These are phyloP conservation scores for Sedum album DNA, from an alignment of 164 flowering plant species.

Conservation along the genomic window DNA sequence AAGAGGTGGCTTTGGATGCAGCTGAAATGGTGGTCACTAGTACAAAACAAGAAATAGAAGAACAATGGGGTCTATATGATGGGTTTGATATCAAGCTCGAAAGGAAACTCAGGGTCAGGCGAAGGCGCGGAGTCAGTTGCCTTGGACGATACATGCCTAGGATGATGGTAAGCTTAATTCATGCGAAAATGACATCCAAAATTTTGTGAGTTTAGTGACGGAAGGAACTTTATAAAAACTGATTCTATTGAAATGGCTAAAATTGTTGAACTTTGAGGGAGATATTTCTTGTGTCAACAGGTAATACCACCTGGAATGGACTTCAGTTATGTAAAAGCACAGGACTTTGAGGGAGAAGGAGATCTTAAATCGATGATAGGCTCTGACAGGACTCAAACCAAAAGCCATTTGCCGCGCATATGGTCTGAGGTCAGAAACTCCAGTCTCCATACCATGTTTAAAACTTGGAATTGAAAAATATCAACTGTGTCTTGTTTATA, in stretches of 20 bases:
- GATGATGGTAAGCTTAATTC: slow-evolving; percentile 80
- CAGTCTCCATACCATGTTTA: too few relatives aligned
- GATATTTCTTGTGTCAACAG: slow-evolving; percentile 20
- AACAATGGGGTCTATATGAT: too few relatives aligned
- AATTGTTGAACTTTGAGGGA: neutral
- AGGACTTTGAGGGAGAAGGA: slow-evolving; percentile 48
- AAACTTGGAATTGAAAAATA: neutral
- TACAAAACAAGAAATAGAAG: slow-evolving; percentile 85
- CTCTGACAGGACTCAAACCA: slow-evolving; percentile 34
- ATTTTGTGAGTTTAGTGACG: too few relatives aligned
- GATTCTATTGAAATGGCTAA: too few relatives aligned
- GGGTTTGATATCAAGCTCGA: too few relatives aligned
- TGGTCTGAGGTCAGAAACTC: slow-evolving; percentile 65
- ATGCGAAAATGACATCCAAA: too few relatives aligned
- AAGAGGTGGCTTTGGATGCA: slow-evolving; percentile 64
- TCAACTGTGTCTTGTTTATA: too few relatives aligned
- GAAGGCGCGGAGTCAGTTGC: slow-evolving; percentile 69
- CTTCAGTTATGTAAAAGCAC: slow-evolving; percentile 48
- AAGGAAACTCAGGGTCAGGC: slow-evolving; percentile 62
- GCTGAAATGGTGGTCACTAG: slow-evolving; percentile 86
- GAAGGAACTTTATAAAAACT: too few relatives aligned
- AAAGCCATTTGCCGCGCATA: too few relatives aligned
- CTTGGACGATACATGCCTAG: slow-evolving; percentile 74
- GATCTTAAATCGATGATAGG: slow-evolving; percentile 51
- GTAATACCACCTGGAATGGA: slow-evolving; percentile 92